A percentile compares a stretch with the other conserved stretches of the same genome.
phyloP scores from a whole-genome alignment of 129 eudicot genomes.

The Cynara cardunculus region DNA sequence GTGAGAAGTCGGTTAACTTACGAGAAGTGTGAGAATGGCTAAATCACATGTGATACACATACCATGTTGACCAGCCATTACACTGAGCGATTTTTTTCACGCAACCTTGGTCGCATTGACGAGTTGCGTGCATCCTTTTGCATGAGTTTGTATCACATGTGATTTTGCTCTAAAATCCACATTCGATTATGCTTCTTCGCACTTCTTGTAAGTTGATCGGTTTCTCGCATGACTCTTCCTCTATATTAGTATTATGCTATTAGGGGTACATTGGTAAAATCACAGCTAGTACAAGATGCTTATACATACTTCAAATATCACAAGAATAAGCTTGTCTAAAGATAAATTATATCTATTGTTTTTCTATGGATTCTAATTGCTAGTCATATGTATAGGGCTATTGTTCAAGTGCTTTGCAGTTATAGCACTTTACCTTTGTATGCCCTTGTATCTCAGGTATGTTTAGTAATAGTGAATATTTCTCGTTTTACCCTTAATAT shows the following conservation, averaged over 20 bases:
- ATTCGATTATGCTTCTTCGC: no score
- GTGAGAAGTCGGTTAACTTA: neutral
- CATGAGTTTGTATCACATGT: no score
- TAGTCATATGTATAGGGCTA: constrained; percentile 35
- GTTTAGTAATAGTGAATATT: neutral
- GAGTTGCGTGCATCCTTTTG: no score
- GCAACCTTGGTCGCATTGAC: no score
- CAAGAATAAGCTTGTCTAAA: neutral
- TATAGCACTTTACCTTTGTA: constrained; percentile 78
- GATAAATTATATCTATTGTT: neutral
- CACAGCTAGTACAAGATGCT: neutral
- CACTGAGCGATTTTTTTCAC: no score
- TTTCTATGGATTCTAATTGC: neutral
- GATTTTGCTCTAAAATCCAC: neutral
- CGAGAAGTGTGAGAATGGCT: no score
- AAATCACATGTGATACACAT: no score
- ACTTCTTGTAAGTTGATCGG: neutral
- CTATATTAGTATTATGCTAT: neutral
- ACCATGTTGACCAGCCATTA: no score
- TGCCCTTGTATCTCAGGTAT: constrained; percentile 78
- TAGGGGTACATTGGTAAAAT: neutral
- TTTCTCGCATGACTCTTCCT: neutral
- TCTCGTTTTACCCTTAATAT: neutral
- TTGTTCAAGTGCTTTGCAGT: constrained; percentile 83
- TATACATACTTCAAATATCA: neutral